Percentiles rank a stretch among this genome's conserved stretches.
Conservation (phyloP, 2,329 filamentous ascomycete genomes). For the Trichoderma oligosporum region DNA sequence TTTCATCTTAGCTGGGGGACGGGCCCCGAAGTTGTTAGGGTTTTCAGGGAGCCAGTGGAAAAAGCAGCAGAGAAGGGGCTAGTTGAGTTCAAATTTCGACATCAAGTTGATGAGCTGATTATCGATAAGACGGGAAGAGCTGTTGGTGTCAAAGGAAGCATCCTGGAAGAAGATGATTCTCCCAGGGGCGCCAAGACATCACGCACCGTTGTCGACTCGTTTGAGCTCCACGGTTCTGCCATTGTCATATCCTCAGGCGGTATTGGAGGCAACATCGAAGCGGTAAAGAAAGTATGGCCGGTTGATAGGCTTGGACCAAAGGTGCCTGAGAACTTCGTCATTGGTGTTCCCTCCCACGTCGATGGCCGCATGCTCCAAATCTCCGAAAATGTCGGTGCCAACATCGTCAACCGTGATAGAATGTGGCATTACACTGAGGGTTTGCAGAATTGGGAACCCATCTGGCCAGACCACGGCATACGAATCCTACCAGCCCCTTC, state of each 20-base stretch:
- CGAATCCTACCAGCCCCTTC: conserved; percentile 58
- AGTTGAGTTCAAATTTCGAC: conserved; percentile 53
- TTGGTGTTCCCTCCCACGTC: conserved; percentile 61
- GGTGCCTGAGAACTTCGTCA: conserved; percentile 53
- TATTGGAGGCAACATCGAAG: conserved; percentile 59
- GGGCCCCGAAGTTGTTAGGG: conserved; percentile 56
- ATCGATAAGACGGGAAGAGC: conserved; percentile 50
- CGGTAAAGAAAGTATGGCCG: conserved; percentile 57
- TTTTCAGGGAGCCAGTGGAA: conserved; percentile 54
- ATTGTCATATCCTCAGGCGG: conserved; percentile 56
- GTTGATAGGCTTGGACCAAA: conserved; percentile 53
- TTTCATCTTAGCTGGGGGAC: conserved; percentile 62
- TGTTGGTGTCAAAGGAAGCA: conserved; percentile 49
- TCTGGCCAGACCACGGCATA: conserved; percentile 60
- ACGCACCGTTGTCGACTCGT: conserved; percentile 45
- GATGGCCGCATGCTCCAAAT: conserved; percentile 61
- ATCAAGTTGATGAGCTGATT: conserved; percentile 54
- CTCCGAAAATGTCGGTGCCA: conserved; percentile 48
- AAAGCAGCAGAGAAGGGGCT: conserved; percentile 50
- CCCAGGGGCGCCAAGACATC: conserved; percentile 51
- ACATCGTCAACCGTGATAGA: conserved; percentile 56
- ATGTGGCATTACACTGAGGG: conserved; percentile 68
- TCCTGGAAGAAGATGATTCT: conserved; percentile 50
- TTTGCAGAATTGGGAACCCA: conserved; percentile 57
- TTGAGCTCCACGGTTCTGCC: conserved; percentile 51